Evolutionary conservation across 129 eudicot species (phyloP).

Genomic region (Escallonia herrerae): DNA sequence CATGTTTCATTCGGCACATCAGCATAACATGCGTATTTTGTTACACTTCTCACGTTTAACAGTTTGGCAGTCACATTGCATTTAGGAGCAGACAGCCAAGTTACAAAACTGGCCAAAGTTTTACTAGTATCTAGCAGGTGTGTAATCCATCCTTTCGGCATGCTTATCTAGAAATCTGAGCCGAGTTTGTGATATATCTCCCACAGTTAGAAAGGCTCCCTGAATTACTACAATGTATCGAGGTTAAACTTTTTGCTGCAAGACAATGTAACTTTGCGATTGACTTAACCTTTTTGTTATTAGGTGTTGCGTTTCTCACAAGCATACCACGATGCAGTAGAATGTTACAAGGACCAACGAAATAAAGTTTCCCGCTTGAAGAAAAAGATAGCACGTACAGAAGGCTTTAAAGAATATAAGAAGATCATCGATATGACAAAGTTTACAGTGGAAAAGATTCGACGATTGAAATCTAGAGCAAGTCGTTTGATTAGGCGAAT

Average conservation of each 20-base stretch:
- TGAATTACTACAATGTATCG: background rate
- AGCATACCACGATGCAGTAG: constrained; percentile 60
- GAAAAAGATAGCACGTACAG: constrained; percentile 79
- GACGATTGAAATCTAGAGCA: constrained; percentile 72
- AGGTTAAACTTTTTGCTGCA: constrained; percentile 1
- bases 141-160: background rate
- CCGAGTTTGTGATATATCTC: background rate
- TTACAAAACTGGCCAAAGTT: too few relatives aligned
- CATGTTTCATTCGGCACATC: background rate
- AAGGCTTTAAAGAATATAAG: constrained; percentile 93
- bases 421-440: constrained; percentile 72
- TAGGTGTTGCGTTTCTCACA: constrained; percentile 62
- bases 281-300: background rate
- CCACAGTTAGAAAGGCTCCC: background rate
- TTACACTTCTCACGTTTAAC: too few relatives aligned
- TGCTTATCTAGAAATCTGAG: background rate
- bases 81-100: too few relatives aligned
- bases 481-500: constrained; percentile 65
- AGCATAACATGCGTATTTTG: background rate
- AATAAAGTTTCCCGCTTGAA: constrained; percentile 86
- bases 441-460: constrained; percentile 79
- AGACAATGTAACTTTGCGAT: background rate
- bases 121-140: too few relatives aligned
- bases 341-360: constrained; percentile 82
- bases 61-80: too few relatives aligned